phyloP scores from a whole-genome alignment of 352 stramenopile species.

The Pythium utonaiense region DNA sequence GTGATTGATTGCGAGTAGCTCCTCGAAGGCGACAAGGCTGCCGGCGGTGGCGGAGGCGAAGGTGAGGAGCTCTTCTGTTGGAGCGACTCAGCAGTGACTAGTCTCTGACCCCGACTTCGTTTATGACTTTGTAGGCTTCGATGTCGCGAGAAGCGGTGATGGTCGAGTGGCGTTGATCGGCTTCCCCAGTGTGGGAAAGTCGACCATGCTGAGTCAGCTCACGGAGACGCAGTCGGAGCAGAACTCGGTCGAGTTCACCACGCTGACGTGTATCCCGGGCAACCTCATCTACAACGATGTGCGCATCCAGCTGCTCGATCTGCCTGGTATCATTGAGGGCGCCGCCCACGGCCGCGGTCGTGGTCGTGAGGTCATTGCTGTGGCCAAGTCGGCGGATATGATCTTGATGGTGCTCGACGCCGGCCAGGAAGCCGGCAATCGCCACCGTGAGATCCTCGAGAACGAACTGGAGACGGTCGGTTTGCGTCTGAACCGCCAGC shows the following conservation, averaged over 20 bases:
- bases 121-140: conserved; percentile 81
- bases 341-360: conserved; percentile 96
- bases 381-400: conserved; percentile 97
- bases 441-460: conserved; percentile 96
- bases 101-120: no score
- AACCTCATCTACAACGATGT: conserved; percentile 96
- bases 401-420: conserved; percentile 99
- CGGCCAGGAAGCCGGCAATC: conserved; percentile 97
- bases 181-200: conserved; percentile 89
- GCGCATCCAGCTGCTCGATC: conserved; percentile 98
- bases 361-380: conserved; percentile 98
- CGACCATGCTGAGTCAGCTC: conserved; percentile 88
- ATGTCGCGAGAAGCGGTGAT: conserved; percentile 94
- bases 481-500: conserved; percentile 95
- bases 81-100: no score
- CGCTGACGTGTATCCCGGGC: conserved; percentile 97
- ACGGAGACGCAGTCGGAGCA: conserved; percentile 97
- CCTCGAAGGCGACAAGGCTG: conserved; percentile 74
- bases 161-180: conserved; percentile 97
- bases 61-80: conserved; percentile 26
- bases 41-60: conserved; percentile 69
- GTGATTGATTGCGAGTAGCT: conserved; percentile 34
- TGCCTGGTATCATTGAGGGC: conserved; percentile 99
- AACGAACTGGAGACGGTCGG: conserved; percentile 98
- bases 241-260: conserved; percentile 98